Evolutionary conservation across 768 basidiomycete species (phyloP), one percentile per base, ranked within the genome.

Genomic region (Hysterangium stoloniferum): DNA sequence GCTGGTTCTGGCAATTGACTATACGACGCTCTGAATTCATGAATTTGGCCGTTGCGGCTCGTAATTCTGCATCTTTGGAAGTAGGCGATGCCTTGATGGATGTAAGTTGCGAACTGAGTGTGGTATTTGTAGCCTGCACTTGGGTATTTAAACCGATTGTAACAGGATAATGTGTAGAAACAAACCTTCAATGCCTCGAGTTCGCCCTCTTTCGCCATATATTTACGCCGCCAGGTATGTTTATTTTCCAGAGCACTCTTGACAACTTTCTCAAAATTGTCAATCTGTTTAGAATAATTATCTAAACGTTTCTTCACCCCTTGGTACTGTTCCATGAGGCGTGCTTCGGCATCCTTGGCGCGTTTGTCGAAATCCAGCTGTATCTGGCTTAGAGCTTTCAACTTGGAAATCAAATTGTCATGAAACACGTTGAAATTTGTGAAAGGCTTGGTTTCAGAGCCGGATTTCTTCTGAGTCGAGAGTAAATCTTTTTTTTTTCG

Each of bases 341-440:
- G 74, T 4, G 66, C 66, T 59, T 97, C 95, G 0, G 79, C 76
- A 17, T 91, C 88, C 64, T 90, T 91, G 55, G 74, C 73, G 9
- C 86, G 79, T 60, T 80, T 86, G 61, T 97, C 93, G 61, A 95
- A 96, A 58, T 91, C 82, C 27, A 77, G 64, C 63, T 91, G 84
- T 31, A 97, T 86, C 56, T 89, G 82, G 48, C 80, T 85, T 52
- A 98, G 77, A 0, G 82, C 73, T 61, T 92, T 91, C 25, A 99
- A 73, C 11, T 94, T 79, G 1, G 82, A 79, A 61, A 96, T 85
- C 20, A 99, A 78, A 58, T 92, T 93, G 66, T 96, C 93, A 58
- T 95, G 89, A 74, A 99, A 96, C 48, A 92, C 84, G 56, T 77
- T 71, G 60, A 97, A 96, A 66, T 95, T 95, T 19, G 91, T 90